phyloP scores from a whole-genome alignment of 768 basidiomycete genomes.

The Chalciporus chontae region DNA sequence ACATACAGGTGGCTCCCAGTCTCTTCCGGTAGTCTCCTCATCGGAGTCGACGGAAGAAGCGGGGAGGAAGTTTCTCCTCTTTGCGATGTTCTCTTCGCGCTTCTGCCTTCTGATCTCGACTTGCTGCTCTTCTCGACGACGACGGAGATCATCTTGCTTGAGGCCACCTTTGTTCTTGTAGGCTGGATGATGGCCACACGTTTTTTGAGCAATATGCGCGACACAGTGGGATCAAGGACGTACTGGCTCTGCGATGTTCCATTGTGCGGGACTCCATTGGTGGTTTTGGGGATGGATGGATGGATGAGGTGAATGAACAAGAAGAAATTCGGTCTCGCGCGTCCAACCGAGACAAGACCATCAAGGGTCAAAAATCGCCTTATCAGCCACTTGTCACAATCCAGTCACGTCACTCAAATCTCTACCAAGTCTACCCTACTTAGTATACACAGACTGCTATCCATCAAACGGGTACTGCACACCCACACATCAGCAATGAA shows the following conservation, averaged over 20 bases:
- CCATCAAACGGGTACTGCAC: slow-evolving; percentile 72
- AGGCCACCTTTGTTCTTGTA: slow-evolving; percentile 90
- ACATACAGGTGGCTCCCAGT: slow-evolving; percentile 75
- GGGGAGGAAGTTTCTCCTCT: slow-evolving; percentile 91
- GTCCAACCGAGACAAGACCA: slow-evolving; percentile 11
- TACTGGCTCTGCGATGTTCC: slow-evolving; percentile 74
- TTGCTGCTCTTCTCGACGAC: slow-evolving; percentile 96
- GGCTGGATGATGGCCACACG: slow-evolving; percentile 47
- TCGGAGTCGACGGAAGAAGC: slow-evolving; percentile 78
- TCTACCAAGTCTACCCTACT: background rate
- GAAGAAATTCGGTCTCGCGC: slow-evolving; percentile 14
- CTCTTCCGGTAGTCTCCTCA: slow-evolving; percentile 71
- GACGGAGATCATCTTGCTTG: slow-evolving; percentile 90
- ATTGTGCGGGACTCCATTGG: slow-evolving; percentile 63
- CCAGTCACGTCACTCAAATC: slow-evolving; percentile 11
- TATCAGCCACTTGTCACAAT: slow-evolving; percentile 27
- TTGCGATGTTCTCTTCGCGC: slow-evolving; percentile 97
- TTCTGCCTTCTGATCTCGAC: slow-evolving; percentile 99
- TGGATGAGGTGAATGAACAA: slow-evolving; percentile 4
- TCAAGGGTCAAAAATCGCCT: slow-evolving; percentile 18
- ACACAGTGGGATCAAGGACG: slow-evolving; percentile 17
- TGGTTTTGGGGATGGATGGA: slow-evolving; percentile 1
- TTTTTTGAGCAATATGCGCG: slow-evolving; percentile 27
- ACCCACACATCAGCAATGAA: slow-evolving; percentile 16
- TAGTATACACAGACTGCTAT: slow-evolving; percentile 40